Percentiles rank a stretch among this genome's conserved stretches.
Evolutionary conservation across 352 stramenopile species (phyloP).

Genomic region (Aphanomyces stellatus): DNA sequence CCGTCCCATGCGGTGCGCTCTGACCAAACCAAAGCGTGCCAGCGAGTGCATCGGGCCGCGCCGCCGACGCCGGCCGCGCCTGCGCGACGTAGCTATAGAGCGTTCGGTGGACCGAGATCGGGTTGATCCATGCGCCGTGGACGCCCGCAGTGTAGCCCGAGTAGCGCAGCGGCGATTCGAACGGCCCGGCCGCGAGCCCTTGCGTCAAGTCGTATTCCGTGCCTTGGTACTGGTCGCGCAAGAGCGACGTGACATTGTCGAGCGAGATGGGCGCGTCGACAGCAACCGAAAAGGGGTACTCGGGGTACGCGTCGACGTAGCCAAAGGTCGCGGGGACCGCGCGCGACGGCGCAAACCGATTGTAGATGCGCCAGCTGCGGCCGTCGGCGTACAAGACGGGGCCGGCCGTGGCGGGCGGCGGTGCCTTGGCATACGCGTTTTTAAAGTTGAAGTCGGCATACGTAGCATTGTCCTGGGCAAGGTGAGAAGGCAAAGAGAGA

Average conservation of each 20-base stretch:
- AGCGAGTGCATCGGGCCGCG: background rate
- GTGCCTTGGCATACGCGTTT: conserved; percentile 51
- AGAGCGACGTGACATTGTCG: conserved; percentile 70
- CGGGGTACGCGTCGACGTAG: conserved; percentile 62
- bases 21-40: conserved; percentile 20
- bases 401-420: conserved; percentile 25
- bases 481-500: background rate
- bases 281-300: conserved; percentile 85
- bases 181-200: conserved; percentile 81
- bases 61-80: background rate
- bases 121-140: conserved; percentile 70
- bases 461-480: conserved; percentile 46
- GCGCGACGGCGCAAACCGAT: conserved; percentile 67
- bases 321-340: conserved; percentile 49
- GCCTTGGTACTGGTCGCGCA: conserved; percentile 87
- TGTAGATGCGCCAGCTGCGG: conserved; percentile 85
- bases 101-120: conserved; percentile 89
- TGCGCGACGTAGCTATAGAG: conserved; percentile 76
- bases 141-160: conserved; percentile 39
- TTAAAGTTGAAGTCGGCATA: conserved; percentile 64
- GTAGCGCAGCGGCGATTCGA: conserved; percentile 83
- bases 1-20: conserved; percentile 17
- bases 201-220: conserved; percentile 84
- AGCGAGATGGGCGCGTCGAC: conserved; percentile 52
- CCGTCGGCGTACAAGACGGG: conserved; percentile 66